Conservation (phyloP, 805 yeast genomes). For the Spathaspora arborariae region DNA sequence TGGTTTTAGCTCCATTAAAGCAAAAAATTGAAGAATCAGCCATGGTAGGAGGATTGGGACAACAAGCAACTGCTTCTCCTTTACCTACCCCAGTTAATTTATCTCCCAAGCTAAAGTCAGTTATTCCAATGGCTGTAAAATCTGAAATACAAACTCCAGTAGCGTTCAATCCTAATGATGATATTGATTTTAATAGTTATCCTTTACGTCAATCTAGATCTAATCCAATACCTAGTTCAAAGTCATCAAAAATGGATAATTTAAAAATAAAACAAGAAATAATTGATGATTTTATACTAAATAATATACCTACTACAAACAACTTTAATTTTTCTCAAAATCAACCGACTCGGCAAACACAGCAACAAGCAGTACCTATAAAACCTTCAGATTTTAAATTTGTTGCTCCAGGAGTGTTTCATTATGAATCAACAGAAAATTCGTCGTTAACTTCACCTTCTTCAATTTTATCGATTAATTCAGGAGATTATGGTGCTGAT, state of each 20-base stretch:
- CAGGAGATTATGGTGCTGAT: conserved; percentile 20
- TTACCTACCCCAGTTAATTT: conserved; percentile 2
- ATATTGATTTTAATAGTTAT: conserved; percentile 8
- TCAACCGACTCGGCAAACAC: background rate
- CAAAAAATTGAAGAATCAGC: conserved; percentile 3
- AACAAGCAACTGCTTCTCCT: background rate
- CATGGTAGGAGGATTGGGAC: background rate
- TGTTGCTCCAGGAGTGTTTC: conserved; percentile 11
- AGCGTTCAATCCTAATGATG: conserved; percentile 2
- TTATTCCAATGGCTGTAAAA: background rate
- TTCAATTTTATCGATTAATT: conserved; percentile 31
- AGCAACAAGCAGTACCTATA: background rate
- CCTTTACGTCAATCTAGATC: conserved; percentile 11
- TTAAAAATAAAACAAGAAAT: conserved; percentile 35
- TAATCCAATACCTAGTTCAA: conserved; percentile 1
- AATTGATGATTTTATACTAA: conserved; percentile 35
- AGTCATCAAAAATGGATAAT: conserved; percentile 10
- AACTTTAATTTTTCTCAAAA: conserved; percentile 1
- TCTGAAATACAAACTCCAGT: conserved; percentile 1
- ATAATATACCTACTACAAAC: conserved; percentile 27
- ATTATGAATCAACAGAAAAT: background rate
- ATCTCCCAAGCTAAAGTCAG: background rate
- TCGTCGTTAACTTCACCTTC: conserved; percentile 31
- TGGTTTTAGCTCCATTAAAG: conserved; percentile 9
- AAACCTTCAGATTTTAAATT: conserved; percentile 5